Base-by-base conservation (phyloP, 2,329 filamentous ascomycete species). In the Aspergillus sp. region DNA sequence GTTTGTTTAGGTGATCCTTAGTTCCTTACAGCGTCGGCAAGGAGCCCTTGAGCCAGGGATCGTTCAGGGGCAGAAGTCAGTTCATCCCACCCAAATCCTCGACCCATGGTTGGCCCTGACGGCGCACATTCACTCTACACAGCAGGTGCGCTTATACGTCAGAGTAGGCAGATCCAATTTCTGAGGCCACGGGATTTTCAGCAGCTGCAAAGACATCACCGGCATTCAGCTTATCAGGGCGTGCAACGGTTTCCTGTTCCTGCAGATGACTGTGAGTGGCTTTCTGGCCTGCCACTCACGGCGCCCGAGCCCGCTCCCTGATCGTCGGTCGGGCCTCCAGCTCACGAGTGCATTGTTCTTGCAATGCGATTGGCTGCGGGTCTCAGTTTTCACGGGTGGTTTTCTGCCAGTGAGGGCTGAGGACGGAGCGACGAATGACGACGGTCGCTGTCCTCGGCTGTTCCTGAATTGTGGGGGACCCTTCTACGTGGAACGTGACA, bases 1-100 rank as follows among this genome's bases (percentile, higher is more conserved):
- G 52, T 48, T 49, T 55, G 44, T 48, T 40, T 27, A 39, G 44
- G 45, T 24, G 35, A 48, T 55, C 52, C 52, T 55, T 55, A 43
- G 35, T 40, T 55, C 52, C 52, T 55, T 55, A 43, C 52, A 54
- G 44, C 33, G 2, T 21, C 44, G 40, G 52, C 33, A 55, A 55
- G 52, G 52, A 31, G 27, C 27, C 27, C 27, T 31, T 31, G 52
- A 46, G 41, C 52, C 52, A 47, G n/a, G 45, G 45, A 46, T 15
- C 31, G 52, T 54, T 55, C 52, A 55, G 52, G 52, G 52, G 52
- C 17, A 37, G 23, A 23, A n/a, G 17, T 21, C 27, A 50, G 47
- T 21, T 24, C 27, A 46, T 27, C 14, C 44, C 44, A 27, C 24
- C 21, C 21, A 3, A 21, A 3, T 40, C 48, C 11, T 43, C n/a